These are phyloP conservation scores for Lactarius sanguifluus DNA, from an alignment of 768 basidiomycete species.

Conservation along the genomic window DNA sequence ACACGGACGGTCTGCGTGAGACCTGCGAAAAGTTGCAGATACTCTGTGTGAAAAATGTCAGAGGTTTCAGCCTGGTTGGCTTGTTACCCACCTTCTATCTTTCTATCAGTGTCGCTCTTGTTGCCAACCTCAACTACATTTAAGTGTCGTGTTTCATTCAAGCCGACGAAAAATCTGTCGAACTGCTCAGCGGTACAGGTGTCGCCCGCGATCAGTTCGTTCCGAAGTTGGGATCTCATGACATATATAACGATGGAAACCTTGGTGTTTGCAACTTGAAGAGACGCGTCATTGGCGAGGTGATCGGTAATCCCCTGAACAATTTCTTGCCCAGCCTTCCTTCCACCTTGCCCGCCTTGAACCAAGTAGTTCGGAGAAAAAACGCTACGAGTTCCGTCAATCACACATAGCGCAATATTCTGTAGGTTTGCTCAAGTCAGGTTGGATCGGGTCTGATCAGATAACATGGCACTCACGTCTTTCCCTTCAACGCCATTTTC, in stretches of 20 bases:
- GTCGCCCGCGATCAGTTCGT: conserved; percentile 13
- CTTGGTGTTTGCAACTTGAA: conserved; percentile 8
- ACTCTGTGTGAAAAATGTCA: conserved; percentile 15
- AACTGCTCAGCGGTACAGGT: conserved; percentile 20
- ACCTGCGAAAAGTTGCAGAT: conserved; percentile 21
- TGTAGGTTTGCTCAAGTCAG: neutral
- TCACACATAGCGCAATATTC: conserved; percentile 23
- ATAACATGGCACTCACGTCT: neutral
- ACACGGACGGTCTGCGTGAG: conserved; percentile 22
- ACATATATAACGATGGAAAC: conserved; percentile 21
- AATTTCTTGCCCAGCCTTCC: conserved; percentile 25
- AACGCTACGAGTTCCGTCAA: conserved; percentile 26
- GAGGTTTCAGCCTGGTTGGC: neutral
- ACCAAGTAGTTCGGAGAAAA: conserved; percentile 18
- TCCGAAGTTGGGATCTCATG: conserved; percentile 16
- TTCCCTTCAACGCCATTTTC: neutral
- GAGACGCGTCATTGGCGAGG: conserved; percentile 9
- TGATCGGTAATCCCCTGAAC: conserved; percentile 5
- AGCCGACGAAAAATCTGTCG: conserved; percentile 22
- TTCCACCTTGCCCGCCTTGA: conserved; percentile 21
- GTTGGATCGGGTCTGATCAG: neutral
- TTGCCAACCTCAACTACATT: conserved; percentile 22
- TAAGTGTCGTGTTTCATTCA: conserved; percentile 20
- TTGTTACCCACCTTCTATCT: conserved; percentile 23
- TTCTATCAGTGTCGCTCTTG: conserved; percentile 23